A percentile compares a stretch with the other conserved stretches of the same genome.
Evolutionary conservation across 768 basidiomycete genomes (phyloP).

Genomic region (Lepiota venenata): DNA sequence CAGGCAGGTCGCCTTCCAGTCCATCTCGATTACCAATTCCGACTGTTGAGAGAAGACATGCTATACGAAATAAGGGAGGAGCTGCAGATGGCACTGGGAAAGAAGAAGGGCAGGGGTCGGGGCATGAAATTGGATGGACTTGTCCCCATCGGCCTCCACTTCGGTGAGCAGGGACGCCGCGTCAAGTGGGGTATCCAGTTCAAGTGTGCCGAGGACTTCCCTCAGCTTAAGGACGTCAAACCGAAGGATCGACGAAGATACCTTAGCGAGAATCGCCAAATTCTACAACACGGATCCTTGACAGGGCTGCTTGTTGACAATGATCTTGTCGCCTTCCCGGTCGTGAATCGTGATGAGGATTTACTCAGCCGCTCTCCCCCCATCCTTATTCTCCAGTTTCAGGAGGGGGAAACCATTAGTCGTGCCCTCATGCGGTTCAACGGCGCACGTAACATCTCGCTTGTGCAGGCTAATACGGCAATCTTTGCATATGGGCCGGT

Average conservation of each 20-base stretch:
- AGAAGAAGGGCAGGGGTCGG: slow-evolving; percentile 37
- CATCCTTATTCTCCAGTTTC: slow-evolving; percentile 49
- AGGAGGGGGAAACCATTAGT: slow-evolving; percentile 34
- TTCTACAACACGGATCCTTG: slow-evolving; percentile 52
- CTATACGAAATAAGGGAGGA: slow-evolving; percentile 55
- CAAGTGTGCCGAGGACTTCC: slow-evolving; percentile 31
- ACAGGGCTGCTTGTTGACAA: slow-evolving; percentile 48
- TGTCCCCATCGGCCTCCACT: slow-evolving; percentile 31
- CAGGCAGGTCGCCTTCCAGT: slow-evolving; percentile 35
- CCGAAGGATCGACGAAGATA: slow-evolving; percentile 32
- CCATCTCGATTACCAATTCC: slow-evolving; percentile 65
- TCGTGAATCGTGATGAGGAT: slow-evolving; percentile 51
- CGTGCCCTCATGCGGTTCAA: slow-evolving; percentile 40
- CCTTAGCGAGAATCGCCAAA: slow-evolving; percentile 34
- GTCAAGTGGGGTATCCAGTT: slow-evolving; percentile 41
- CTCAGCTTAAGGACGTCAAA: slow-evolving; percentile 29
- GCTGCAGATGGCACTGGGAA: slow-evolving; percentile 35
- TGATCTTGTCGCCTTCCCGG: slow-evolving; percentile 49
- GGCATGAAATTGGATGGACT: slow-evolving; percentile 37
- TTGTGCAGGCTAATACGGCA: slow-evolving; percentile 59
- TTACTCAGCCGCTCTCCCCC: slow-evolving; percentile 46
- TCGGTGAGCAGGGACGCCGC: slow-evolving; percentile 21
- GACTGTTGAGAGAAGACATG: slow-evolving; percentile 64
- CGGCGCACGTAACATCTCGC: slow-evolving; percentile 29
- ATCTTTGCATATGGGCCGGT: slow-evolving; percentile 64